phyloP scores from a whole-genome alignment of 2,329 filamentous ascomycete species.

The Pyrenophora seminiperda region DNA sequence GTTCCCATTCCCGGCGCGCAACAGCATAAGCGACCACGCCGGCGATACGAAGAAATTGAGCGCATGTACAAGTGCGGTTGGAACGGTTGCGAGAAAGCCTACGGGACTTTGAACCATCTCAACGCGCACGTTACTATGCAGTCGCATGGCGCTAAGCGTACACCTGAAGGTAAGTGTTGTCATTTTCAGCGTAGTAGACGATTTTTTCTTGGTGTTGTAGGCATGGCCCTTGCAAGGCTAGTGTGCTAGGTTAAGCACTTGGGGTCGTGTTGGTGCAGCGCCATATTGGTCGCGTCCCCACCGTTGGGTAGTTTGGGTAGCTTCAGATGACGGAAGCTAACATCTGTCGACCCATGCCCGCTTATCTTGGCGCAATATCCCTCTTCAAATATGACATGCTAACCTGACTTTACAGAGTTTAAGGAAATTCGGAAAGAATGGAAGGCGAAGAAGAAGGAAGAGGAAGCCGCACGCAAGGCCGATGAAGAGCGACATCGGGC shows the following conservation, averaged over 20 bases:
- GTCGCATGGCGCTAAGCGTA: slow-evolving; percentile 90
- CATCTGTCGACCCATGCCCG: slow-evolving; percentile 45
- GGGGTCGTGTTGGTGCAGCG: slow-evolving; percentile 52
- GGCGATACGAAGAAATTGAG: slow-evolving; percentile 97
- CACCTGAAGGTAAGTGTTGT: slow-evolving; percentile 83
- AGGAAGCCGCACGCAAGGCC: slow-evolving; percentile 85
- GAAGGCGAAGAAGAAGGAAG: slow-evolving; percentile 99
- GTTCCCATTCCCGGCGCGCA: slow-evolving; percentile 96
- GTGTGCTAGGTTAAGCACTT: slow-evolving; percentile 42
- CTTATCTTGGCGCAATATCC: slow-evolving; percentile 43
- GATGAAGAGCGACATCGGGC: slow-evolving; percentile 83
- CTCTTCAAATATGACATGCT: slow-evolving; percentile 38
- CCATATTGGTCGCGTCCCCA: slow-evolving; percentile 60
- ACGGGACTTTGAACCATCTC: slow-evolving; percentile 94
- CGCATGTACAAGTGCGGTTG: slow-evolving; percentile 99
- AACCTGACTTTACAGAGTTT: slow-evolving; percentile 71
- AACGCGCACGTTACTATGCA: slow-evolving; percentile 99
- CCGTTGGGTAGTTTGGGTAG: slow-evolving; percentile 52
- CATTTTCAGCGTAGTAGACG: slow-evolving; percentile 11
- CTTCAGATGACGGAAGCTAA: slow-evolving; percentile 55
- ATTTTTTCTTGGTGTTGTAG: slow-evolving; percentile 21
- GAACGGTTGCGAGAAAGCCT: slow-evolving; percentile 98
- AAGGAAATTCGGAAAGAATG: slow-evolving; percentile 99
- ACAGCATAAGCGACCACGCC: slow-evolving; percentile 92
- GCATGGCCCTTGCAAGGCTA: slow-evolving; percentile 35